phyloP scores from a whole-genome alignment of 345 rosid genomes.

The Brassica napus region DNA sequence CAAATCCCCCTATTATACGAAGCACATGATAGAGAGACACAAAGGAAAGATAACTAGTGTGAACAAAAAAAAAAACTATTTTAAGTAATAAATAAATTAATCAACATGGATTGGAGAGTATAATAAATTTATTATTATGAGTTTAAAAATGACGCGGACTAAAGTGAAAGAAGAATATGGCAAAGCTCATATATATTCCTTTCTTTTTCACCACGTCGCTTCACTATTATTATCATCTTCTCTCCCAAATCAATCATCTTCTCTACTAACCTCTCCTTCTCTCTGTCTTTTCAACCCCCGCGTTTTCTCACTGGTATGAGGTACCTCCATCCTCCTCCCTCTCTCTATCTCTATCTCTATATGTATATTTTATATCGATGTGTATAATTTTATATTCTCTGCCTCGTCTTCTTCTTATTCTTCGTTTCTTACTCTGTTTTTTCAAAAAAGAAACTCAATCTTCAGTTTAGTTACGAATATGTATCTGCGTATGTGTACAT shows the following conservation, averaged over 20 bases:
- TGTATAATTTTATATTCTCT: not conserved
- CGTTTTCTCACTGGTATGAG: conserved; percentile 30
- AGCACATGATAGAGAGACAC: conserved; percentile 12
- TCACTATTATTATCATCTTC: conserved; percentile 26
- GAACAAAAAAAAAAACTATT: conserved; percentile 2
- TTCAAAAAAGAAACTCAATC: not conserved
- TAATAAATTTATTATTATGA: not conserved
- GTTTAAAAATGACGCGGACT: conserved; percentile 7
- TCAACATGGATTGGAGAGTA: conserved; percentile 13
- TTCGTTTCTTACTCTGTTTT: conserved; percentile 30
- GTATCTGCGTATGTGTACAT: not conserved
- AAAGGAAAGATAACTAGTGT: conserved; percentile 20
- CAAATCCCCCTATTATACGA: conserved; percentile 21
- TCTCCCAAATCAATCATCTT: conserved; percentile 5
- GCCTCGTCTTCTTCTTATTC: conserved; percentile 15
- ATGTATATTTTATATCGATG: not conserved
- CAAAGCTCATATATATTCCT: conserved; percentile 34
- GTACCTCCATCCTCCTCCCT: conserved; percentile 7
- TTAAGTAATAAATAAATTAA: not conserved
- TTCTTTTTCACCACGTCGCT: conserved; percentile 32
- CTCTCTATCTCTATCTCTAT: conserved; percentile 10
- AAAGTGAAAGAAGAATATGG: conserved; percentile 31
- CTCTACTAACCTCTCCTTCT: conserved; percentile 12
- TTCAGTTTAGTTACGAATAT: not conserved
- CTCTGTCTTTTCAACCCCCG: conserved; percentile 27